Conservation (phyloP, 2,329 filamentous ascomycete genomes). For the Epichloe aotearoae region DNA sequence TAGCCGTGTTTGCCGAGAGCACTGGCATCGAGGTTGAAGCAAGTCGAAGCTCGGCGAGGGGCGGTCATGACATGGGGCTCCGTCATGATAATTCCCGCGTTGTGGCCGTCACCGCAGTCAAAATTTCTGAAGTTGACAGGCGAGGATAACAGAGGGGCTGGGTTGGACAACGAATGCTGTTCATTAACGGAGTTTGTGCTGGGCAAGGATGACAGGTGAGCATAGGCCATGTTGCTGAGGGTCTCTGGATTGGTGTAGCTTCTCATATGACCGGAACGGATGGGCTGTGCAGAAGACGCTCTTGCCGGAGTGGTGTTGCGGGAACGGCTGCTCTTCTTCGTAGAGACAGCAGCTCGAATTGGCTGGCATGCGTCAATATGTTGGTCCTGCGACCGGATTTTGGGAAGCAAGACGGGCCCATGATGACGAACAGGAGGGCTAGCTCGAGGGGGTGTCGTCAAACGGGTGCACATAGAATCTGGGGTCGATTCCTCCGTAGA, state of each 20-base stretch:
- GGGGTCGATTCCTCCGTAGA: conserved; percentile 42
- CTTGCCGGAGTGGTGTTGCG: conserved; percentile 13
- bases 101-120: conserved; percentile 2
- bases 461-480: conserved; percentile 54
- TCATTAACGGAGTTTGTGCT: conserved; percentile 6
- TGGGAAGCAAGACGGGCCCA: conserved; percentile 69
- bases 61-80: conserved; percentile 5
- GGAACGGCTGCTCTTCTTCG: neutral
- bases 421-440: conserved; percentile 63
- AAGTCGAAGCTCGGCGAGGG: conserved; percentile 44
- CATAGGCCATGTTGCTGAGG: conserved; percentile 26
- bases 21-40: conserved; percentile 52
- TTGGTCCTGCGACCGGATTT: conserved; percentile 77
- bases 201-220: conserved; percentile 26
- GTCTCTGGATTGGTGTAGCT: conserved; percentile 51
- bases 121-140: conserved; percentile 44
- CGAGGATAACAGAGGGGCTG: conserved; percentile 49
- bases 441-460: conserved; percentile 52
- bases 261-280: conserved; percentile 35
- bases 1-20: conserved; percentile 61
- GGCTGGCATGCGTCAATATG: conserved; percentile 38
- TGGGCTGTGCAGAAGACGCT: conserved; percentile 10
- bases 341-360: conserved; percentile 3
- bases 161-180: conserved; percentile 12
- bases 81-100: conserved; percentile 4